A percentile compares a stretch with the other conserved stretches of the same genome.
These are phyloP conservation scores for Mimosa bimucronata DNA, from an alignment of 306 rosid species.

Conservation along the genomic window DNA sequence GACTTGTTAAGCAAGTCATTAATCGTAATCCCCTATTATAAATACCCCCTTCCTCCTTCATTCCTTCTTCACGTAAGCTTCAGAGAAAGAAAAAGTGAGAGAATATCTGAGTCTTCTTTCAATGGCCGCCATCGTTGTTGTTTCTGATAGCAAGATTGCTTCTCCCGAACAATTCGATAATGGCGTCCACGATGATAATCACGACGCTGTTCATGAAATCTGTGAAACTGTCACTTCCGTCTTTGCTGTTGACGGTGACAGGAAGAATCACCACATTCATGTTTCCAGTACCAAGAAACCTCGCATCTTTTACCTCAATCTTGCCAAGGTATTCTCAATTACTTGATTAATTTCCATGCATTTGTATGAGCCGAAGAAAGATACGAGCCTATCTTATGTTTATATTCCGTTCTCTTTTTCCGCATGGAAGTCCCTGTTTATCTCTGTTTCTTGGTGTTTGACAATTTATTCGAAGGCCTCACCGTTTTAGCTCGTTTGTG, in stretches of 20 bases:
- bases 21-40: conserved; percentile 1
- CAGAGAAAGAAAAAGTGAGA: conserved; percentile 10
- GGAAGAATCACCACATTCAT: conserved; percentile 52
- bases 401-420: not conserved
- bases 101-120: not conserved
- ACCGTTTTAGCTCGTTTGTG: not conserved
- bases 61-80: not conserved
- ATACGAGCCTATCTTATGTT: not conserved
- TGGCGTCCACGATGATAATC: not conserved
- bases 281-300: conserved; percentile 77
- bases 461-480: not conserved
- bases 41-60: not conserved
- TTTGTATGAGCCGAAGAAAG: not conserved
- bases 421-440: not conserved
- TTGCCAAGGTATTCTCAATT: conserved; percentile 58
- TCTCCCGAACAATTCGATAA: conserved; percentile 3
- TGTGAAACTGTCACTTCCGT: not conserved
- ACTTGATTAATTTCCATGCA: not conserved
- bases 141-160: conserved; percentile 14
- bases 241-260: not conserved
- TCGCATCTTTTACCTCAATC: conserved; percentile 68
- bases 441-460: not conserved
- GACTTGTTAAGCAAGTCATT: not conserved
- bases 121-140: conserved; percentile 34
- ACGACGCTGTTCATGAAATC: not conserved